Base-by-base conservation (phyloP, 2,329 filamentous ascomycete species). In the Dendrostoma leiphaemia region DNA sequence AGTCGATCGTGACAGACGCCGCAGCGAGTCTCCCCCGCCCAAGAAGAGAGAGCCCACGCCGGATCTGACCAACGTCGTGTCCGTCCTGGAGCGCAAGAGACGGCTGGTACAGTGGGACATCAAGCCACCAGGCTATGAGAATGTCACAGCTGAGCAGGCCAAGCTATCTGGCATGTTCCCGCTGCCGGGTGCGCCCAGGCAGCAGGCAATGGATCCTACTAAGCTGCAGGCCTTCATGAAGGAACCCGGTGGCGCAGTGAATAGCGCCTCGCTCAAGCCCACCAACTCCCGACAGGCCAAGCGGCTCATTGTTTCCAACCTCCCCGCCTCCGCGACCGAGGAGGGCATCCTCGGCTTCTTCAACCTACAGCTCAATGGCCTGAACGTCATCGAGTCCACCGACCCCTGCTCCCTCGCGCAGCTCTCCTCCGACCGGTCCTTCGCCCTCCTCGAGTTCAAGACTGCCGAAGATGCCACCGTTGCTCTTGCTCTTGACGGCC, bases 101-200 rank as follows among this genome's bases (percentile, higher is more conserved):
- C 88, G 94, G 56, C 77, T 99, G 78, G 97, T 92, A 32, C 95
- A 99, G 72, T 99, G 94, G 94, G 95, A 99, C 70, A 97, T 99
- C 71, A 99, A 99, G 75, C 94, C 94, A 6, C 90, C 91, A 15
- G 93, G 94, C 41, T 99, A 99, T 67, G 95, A 99, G 68, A 96
- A 94, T 71, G 93, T 99, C 61, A 97, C 94, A 2, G 91, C 94
- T 21, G 95, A 99, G 72, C 95, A 99, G 71, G 95, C 94, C 48
- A 99, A 99, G 78, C 81, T 99, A 41, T 99, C 95, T 62, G 88
- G 93, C 76, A 97, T 99, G 94, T 99, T 99, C 77, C 92, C 95
- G 57, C 84, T 99, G 43, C 94, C 94, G 3, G 94, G 94, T 61
- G 94, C 94, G 58, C 94, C 94, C 51, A 86, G 94, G 63, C 91